A percentile compares a stretch with the other conserved stretches of the same genome.
phyloP scores from a whole-genome alignment of 768 basidiomycete species.

The Podaxis pistillaris region DNA sequence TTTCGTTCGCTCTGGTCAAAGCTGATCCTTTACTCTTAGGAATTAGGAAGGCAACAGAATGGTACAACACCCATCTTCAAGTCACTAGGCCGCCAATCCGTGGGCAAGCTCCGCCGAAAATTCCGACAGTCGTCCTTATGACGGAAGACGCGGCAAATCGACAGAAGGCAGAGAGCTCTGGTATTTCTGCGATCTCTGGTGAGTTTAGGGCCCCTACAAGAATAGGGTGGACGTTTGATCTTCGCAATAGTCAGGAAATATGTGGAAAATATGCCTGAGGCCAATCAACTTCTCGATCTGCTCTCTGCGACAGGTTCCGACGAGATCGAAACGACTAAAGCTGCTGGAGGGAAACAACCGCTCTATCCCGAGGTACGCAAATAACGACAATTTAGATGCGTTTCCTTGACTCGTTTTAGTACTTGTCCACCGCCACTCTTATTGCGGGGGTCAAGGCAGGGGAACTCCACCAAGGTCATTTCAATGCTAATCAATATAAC shows the following conservation, averaged over 20 bases:
- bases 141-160: slow-evolving; percentile 90
- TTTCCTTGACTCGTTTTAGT: slow-evolving; percentile 43
- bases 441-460: slow-evolving; percentile 84
- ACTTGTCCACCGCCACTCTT: slow-evolving; percentile 69
- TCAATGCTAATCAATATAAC: slow-evolving; percentile 94
- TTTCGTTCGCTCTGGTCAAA: not conserved
- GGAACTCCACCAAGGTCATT: slow-evolving; percentile 87
- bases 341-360: slow-evolving; percentile 49
- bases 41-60: slow-evolving; percentile 82
- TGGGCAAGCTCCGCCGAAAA: slow-evolving; percentile 39
- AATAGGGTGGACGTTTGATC: not conserved
- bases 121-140: slow-evolving; percentile 73
- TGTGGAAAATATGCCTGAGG: slow-evolving; percentile 69
- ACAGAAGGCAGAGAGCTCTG: slow-evolving; percentile 66
- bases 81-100: slow-evolving; percentile 50
- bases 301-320: slow-evolving; percentile 68
- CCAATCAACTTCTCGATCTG: slow-evolving; percentile 74
- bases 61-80: slow-evolving; percentile 79
- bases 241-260: slow-evolving; percentile 65
- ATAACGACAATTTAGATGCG: not conserved
- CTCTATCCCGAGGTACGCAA: slow-evolving; percentile 72
- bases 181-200: slow-evolving; percentile 67
- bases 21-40: slow-evolving; percentile 41
- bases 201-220: not conserved
- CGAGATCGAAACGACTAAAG: slow-evolving; percentile 61